Evolutionary conservation across 768 basidiomycete species (phyloP).

Genomic region (Hebeloma cylindrosporum): DNA sequence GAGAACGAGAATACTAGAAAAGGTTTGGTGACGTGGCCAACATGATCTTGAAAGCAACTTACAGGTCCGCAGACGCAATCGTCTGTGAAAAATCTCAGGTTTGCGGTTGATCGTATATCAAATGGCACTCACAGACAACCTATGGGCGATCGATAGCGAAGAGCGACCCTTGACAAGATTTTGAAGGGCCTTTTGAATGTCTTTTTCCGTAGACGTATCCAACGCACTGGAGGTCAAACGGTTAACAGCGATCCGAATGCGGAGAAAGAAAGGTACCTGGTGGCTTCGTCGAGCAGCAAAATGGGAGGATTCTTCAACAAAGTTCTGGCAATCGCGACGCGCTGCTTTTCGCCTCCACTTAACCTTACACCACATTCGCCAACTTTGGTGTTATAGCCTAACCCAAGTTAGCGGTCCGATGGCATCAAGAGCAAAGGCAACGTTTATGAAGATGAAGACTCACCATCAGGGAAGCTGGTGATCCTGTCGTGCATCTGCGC

Average conservation of each 20-base stretch:
- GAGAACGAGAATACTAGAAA: conserved; percentile 78
- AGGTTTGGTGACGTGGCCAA: no score
- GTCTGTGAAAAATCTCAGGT: conserved; percentile 35
- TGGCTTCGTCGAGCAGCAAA: conserved; percentile 76
- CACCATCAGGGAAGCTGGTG: conserved; percentile 75
- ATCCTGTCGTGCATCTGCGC: conserved; percentile 91
- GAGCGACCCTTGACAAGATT: conserved; percentile 74
- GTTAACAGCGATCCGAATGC: conserved; percentile 2
- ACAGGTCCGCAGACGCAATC: conserved; percentile 63
- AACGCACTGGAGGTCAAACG: conserved; percentile 52
- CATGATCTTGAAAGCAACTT: conserved; percentile 24
- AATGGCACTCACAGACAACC: conserved; percentile 59
- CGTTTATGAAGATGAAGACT: background rate
- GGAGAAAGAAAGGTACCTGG: conserved; percentile 41
- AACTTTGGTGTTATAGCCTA: conserved; percentile 78
- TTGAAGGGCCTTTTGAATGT: conserved; percentile 85
- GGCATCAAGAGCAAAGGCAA: no score
- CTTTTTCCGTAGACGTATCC: conserved; percentile 88
- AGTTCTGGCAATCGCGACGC: conserved; percentile 85
- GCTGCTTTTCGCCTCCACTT: conserved; percentile 88
- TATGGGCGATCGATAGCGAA: conserved; percentile 78
- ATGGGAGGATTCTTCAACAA: conserved; percentile 85
- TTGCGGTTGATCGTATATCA: conserved; percentile 10
- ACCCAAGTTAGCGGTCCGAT: background rate
- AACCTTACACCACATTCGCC: conserved; percentile 88